These are phyloP conservation scores for Neurospora sp. DNA, from an alignment of 495 filamentous ascomycete species.

Conservation along the genomic window DNA sequence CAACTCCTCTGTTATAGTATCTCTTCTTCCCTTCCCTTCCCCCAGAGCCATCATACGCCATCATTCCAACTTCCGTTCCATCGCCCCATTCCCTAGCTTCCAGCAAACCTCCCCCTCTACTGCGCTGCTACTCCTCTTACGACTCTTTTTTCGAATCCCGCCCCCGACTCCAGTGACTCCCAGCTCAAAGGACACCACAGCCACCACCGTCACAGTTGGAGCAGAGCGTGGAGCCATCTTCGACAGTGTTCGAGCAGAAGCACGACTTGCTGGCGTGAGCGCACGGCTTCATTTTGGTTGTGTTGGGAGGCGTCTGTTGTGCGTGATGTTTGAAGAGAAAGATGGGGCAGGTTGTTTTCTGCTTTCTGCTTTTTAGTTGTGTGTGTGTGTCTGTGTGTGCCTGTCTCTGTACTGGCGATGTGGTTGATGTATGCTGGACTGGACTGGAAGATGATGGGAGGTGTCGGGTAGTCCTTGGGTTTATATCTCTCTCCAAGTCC, in stretches of 20 bases:
- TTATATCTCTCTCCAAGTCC: not conserved
- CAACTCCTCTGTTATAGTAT: not conserved
- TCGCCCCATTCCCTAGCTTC: not conserved
- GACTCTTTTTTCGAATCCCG: not conserved
- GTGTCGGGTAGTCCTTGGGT: not conserved
- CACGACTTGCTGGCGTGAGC: not conserved
- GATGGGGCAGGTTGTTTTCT: not conserved
- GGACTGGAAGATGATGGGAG: not conserved
- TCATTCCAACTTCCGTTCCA: not conserved
- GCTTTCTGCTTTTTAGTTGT: not conserved
- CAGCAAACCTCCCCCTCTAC: not conserved
- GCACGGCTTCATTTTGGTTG: not conserved
- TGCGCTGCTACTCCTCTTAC: not conserved
- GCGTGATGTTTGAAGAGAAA: not conserved
- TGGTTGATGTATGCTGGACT: not conserved
- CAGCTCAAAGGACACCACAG: not conserved
- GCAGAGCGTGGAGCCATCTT: not conserved
- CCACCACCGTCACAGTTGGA: not conserved
- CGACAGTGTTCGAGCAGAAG: not conserved
- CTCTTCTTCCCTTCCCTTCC: not conserved
- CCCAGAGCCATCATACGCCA: not conserved
- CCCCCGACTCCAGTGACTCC: not conserved
- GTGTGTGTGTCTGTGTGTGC: not conserved
- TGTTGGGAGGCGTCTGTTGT: not conserved
- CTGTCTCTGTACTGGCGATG: not conserved